Conservation (phyloP, 805 yeast species). For the Starmerella apicola region DNA sequence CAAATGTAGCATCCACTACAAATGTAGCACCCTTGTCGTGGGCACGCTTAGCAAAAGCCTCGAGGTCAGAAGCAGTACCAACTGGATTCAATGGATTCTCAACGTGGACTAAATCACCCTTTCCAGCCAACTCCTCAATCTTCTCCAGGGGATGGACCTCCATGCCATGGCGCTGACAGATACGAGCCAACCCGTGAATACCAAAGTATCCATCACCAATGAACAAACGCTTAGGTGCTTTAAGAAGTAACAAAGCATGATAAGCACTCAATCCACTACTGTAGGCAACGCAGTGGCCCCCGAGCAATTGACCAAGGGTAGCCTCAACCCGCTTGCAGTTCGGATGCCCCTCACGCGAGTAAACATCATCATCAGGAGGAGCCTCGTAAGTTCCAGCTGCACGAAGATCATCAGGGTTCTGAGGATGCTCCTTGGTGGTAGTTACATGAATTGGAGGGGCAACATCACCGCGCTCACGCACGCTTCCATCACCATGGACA, state of each 20-base stretch:
- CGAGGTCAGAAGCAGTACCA: conserved; percentile 53
- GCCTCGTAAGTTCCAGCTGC: background rate
- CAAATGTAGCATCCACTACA: conserved; percentile 79
- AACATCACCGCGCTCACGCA: conserved; percentile 22
- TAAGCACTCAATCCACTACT: conserved; percentile 73
- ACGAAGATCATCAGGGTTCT: conserved; percentile 38
- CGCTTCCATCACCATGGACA: background rate
- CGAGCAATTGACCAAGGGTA: conserved; percentile 45
- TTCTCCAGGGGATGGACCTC: conserved; percentile 23
- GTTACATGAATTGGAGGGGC: conserved; percentile 72
- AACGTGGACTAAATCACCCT: conserved; percentile 61
- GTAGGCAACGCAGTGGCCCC: conserved; percentile 57
- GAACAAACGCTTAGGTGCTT: conserved; percentile 60
- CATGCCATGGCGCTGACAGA: conserved; percentile 47
- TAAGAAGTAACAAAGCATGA: conserved; percentile 54
- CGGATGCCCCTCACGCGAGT: conserved; percentile 67
- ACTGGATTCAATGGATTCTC: conserved; percentile 75
- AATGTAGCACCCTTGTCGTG: conserved; percentile 73
- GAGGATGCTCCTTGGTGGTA: conserved; percentile 60
- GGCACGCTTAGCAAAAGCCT: conserved; percentile 40
- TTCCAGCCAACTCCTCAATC: conserved; percentile 35
- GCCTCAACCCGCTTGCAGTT: conserved; percentile 56
- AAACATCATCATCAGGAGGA: conserved; percentile 28
- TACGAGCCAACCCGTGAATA: conserved; percentile 51
- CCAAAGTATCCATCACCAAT: conserved; percentile 81